phyloP scores from a whole-genome alignment of 495 filamentous ascomycete species.

The Penicillium macrosclerotiorum region DNA sequence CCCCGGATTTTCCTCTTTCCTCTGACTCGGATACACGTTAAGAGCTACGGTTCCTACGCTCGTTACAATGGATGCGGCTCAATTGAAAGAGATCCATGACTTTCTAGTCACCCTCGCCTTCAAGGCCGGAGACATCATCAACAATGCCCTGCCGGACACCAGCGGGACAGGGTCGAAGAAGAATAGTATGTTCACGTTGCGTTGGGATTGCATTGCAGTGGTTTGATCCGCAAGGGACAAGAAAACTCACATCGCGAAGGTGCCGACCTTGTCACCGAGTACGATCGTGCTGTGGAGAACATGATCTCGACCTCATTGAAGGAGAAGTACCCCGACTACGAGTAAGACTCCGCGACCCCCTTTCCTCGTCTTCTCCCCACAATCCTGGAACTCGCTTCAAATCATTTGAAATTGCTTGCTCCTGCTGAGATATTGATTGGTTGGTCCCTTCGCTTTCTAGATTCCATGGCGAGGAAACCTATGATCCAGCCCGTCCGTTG shows the following conservation, averaged over 20 bases:
- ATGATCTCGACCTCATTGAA: constrained; percentile 66
- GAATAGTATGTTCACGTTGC: constrained; percentile 77
- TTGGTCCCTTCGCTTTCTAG: constrained; percentile 15
- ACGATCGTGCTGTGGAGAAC: constrained; percentile 77
- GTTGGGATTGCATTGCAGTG: no score
- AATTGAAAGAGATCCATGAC: constrained; percentile 81
- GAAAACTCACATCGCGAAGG: constrained; percentile 41
- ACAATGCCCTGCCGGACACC: constrained; percentile 65
- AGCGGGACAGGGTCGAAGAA: constrained; percentile 70
- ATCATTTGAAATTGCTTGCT: no score
- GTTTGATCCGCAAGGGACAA: no score
- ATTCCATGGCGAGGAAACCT: constrained; percentile 86
- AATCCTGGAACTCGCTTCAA: not conserved
- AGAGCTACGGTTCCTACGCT: no score
- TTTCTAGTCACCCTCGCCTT: constrained; percentile 70
- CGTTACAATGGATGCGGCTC: constrained; percentile 20
- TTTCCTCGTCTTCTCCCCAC: not conserved
- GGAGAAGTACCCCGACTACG: constrained; percentile 63
- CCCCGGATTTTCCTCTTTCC: not conserved
- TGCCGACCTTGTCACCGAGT: constrained; percentile 83
- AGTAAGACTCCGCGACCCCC: no score
- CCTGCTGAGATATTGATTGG: not conserved
- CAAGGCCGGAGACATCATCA: constrained; percentile 80
- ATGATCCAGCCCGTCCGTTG: constrained; percentile 62
- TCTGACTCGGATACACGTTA: not conserved